phyloP scores from a whole-genome alignment of 2,329 filamentous ascomycete species.

The Aspergillus quadricinctus region DNA sequence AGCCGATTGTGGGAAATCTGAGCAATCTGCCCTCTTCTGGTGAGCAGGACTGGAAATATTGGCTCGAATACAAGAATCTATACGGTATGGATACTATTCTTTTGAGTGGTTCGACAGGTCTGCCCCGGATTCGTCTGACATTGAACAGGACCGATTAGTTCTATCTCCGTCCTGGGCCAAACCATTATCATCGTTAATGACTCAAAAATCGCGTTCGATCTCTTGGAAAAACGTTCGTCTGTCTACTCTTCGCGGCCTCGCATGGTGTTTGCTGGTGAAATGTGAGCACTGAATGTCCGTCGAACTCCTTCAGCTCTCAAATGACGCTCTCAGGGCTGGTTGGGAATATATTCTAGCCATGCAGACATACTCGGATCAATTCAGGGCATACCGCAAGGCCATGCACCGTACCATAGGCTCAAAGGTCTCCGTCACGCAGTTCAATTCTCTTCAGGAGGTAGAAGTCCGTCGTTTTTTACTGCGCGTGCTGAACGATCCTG shows the following conservation, averaged over 20 bases:
- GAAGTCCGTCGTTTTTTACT: slow-evolving; percentile 44
- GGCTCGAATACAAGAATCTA: slow-evolving; percentile 38
- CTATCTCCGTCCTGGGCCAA: slow-evolving; percentile 28
- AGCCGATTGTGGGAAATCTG: slow-evolving; percentile 48
- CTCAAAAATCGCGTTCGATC: slow-evolving; percentile 22
- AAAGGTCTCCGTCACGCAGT: slow-evolving; percentile 35
- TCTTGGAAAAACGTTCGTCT: slow-evolving; percentile 29
- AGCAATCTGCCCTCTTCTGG: slow-evolving; percentile 41
- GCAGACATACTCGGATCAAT: slow-evolving; percentile 31
- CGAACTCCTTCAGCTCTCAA: not conserved
- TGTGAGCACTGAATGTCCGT: slow-evolving; percentile 24
- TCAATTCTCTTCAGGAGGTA: slow-evolving; percentile 40
- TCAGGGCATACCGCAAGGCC: slow-evolving; percentile 42
- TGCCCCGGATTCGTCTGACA: not conserved
- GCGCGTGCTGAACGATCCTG: slow-evolving; percentile 37
- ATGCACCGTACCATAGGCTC: slow-evolving; percentile 44
- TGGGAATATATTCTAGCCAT: slow-evolving; percentile 36
- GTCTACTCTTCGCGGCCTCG: slow-evolving; percentile 24
- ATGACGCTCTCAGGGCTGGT: slow-evolving; percentile 22
- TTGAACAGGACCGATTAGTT: slow-evolving; percentile 29
- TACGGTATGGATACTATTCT: slow-evolving; percentile 21
- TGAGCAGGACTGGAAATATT: slow-evolving; percentile 36
- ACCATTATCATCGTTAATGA: slow-evolving; percentile 33
- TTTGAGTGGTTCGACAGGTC: not conserved
- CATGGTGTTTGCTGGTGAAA: slow-evolving; percentile 25